Base-by-base conservation (phyloP, 2,329 filamentous ascomycete genomes). In the Lecanicillium sp. region DNA sequence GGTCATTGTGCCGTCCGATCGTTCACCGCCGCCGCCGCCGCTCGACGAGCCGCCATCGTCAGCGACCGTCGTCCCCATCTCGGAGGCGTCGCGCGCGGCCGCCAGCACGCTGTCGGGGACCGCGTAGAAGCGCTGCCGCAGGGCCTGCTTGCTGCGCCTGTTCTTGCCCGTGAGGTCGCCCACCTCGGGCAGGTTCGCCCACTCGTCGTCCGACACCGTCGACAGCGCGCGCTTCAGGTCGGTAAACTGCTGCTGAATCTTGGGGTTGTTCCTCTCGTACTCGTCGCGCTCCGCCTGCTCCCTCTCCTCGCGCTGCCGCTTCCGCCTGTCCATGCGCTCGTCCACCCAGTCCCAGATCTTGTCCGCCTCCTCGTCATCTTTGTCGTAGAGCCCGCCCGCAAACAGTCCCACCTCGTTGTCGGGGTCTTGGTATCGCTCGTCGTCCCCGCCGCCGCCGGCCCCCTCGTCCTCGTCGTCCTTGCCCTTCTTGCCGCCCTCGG, bases 341-440 rank as follows among this genome's bases (percentile, higher is more conserved):
- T 98, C 93, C 54, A 98, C 87, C 62, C 89, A 86, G 60, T 90
- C 86, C 72, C 95, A 98, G 61, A 98, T 95, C 60, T 87, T 79
- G 69, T 98, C 93, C 36, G 93, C 93, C 67, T 98, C 94, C 61
- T 98, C 93, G 62, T 98, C 93, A 49, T 98, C 93, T 65, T 93
- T 87, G 65, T 97, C 93, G 71, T 95, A 98, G 58, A 93, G 87
- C 29, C 93, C 93, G 48, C 89, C 91, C 3, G 93, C 90, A 61
- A 98, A 98, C 19, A 98, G 74, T 4, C 94, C 93, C 40, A 93
- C 87, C 66, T 98, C 93, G 61, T 97, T 97, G 60, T 98, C 93
- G 1, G 93, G 93, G 63, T 98, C 93, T 62, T 95, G 90, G 61
- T 90, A 97, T 39, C 91, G 80, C 29, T 87, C 85, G 48, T 89